Evolutionary conservation across 2,329 filamentous ascomycete species (phyloP), one percentile per base, ranked within the genome.

Genomic region (Claviceps quebecensis): DNA sequence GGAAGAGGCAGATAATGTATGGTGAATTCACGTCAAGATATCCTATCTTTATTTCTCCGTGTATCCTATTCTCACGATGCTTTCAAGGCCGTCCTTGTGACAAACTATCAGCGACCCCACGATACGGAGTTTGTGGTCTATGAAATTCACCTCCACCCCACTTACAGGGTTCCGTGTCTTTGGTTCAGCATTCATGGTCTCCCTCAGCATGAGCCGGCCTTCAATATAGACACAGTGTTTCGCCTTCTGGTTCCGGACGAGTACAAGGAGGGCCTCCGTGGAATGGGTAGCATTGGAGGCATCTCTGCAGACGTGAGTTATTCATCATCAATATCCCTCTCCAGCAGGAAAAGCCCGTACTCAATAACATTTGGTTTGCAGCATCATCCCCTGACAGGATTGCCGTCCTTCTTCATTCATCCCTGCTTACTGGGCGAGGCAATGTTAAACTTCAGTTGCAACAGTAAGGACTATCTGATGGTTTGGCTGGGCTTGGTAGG

Each of bases 401-500:
- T 83, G 53, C 87, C 89, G 41, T 79, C 81, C 48, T 96, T 91
- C 67, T 96, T 95, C 67, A 77, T 97, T 59, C 93, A 98, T 69
- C 91, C 93, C 23, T 97, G 93, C 69, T 80, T 87, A 64, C 86
- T 93, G 8, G 86, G 85, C 52, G 84, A 91, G 57, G 86, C 86
- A 49, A 86, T 97, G 77, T 72, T 73, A 58, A 72, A 71, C 49
- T 81, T 88, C 60, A 69, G 77, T 58, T 81, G 78, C 59, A 66
- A 73, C 63, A 71, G 74, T 64, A 67, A 82, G 60, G 74, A 83
- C 59, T 97, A 97, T 71, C 74, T 97, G 61, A 78, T 88, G 69
- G 70, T 88, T 51, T 97, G 91, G 90, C 74, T 96, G 55, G 90
- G 90, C n/a, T 71, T 95, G 53, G 80, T 95, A 45, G 91, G 90